These are phyloP conservation scores for sorghum (Sorghum bicolor) DNA, from an alignment of 176 grass and related monocot genomes.

Conservation along the genomic window DNA sequence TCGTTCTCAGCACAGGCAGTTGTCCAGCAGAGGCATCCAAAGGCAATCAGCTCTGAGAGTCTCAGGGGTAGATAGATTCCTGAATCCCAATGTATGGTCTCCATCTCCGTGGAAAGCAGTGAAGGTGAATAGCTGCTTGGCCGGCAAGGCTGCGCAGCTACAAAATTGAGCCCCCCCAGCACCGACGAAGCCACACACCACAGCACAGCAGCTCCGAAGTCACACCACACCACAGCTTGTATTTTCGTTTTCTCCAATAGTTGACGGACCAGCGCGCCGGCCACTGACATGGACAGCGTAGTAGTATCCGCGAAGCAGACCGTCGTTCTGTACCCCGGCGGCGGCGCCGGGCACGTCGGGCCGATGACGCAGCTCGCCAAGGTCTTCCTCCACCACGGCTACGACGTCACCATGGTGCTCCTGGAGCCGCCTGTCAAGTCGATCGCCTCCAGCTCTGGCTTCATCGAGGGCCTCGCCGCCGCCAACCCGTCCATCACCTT, in stretches of 20 bases:
- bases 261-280: not conserved
- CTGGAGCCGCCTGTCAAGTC: conserved; percentile 15
- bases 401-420: conserved; percentile 25
- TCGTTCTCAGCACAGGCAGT: no score
- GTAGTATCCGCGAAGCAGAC: conserved; percentile 13
- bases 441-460: not conserved
- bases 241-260: not conserved
- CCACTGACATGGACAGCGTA: not conserved
- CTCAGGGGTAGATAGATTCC: no score
- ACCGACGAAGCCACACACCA: no score
- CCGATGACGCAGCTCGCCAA: conserved; percentile 30
- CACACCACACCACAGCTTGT: not conserved
- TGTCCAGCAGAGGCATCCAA: no score
- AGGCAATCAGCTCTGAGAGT: no score
- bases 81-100: no score
- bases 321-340: conserved; percentile 4
- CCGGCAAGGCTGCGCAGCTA: not conserved
- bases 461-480: conserved; percentile 31
- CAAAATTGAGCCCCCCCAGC: not conserved
- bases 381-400: conserved; percentile 17
- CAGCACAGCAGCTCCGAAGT: not conserved
- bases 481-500: conserved; percentile 44
- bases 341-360: conserved; percentile 13
- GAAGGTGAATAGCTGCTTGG: not conserved
- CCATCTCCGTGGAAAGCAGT: no score